Evolutionary conservation across 768 basidiomycete genomes (phyloP).

Genomic region (Termitomyces sp.): DNA sequence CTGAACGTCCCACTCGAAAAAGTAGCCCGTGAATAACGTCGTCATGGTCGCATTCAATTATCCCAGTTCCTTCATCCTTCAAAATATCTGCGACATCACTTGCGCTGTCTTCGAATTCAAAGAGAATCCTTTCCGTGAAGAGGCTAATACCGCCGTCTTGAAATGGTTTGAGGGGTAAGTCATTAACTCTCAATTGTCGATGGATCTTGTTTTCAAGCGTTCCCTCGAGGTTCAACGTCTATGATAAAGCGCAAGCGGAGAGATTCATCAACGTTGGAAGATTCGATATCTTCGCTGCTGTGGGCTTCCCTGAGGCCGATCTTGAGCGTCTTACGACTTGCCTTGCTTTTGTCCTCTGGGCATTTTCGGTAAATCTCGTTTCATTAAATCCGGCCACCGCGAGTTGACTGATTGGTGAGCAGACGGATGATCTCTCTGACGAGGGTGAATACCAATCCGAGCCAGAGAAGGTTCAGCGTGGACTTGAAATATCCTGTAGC

Average conservation of each 20-base stretch:
- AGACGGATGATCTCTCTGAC: conserved; percentile 28
- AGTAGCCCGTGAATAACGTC: background rate
- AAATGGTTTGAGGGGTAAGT: conserved; percentile 11
- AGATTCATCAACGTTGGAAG: conserved; percentile 17
- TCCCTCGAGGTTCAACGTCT: conserved; percentile 3
- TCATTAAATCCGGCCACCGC: background rate
- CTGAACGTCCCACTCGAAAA: background rate
- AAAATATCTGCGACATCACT: conserved; percentile 12
- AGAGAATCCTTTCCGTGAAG: conserved; percentile 3
- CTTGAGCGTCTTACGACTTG: conserved; percentile 23
- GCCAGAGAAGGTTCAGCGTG: conserved; percentile 20
- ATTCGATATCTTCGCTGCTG: conserved; percentile 21
- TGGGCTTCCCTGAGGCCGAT: conserved; percentile 23
- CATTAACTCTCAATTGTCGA: background rate
- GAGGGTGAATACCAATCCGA: conserved; percentile 22
- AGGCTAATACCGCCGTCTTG: conserved; percentile 7
- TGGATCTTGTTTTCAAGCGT: background rate
- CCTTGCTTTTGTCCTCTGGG: conserved; percentile 26
- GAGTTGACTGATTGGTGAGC: background rate
- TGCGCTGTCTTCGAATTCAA: conserved; percentile 11
- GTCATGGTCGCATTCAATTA: conserved; percentile 4
- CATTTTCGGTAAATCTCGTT: conserved; percentile 21
- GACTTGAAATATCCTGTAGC: conserved; percentile 17
- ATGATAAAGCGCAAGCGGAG: conserved; percentile 5
- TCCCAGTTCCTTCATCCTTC: conserved; percentile 11